These are phyloP conservation scores for Clarireedia monteithiana DNA, from an alignment of 2,329 filamentous ascomycete species.

Conservation along the genomic window DNA sequence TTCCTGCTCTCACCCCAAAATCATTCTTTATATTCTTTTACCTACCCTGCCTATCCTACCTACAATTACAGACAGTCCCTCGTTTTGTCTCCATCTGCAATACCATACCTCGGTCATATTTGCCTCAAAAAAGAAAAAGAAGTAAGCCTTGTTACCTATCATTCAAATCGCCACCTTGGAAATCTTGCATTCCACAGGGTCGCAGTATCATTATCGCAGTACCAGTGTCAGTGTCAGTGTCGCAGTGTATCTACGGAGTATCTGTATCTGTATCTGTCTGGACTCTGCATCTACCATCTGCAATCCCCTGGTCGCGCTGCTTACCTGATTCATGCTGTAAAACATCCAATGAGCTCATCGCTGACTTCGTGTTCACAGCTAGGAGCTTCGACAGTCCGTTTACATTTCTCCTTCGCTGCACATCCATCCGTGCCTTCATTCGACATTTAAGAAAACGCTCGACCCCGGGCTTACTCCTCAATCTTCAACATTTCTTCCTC, in stretches of 20 bases:
- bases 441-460: constrained; percentile 17
- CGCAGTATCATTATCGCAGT: no score
- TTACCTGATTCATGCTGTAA: background rate
- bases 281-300: background rate
- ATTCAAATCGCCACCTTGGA: no score
- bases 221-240: no score
- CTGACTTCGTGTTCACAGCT: constrained; percentile 1
- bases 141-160: no score
- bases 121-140: no score
- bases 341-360: constrained; percentile 6
- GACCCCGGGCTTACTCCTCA: constrained; percentile 14
- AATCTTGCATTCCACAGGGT: no score
- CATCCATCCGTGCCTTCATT: background rate
- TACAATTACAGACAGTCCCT: background rate
- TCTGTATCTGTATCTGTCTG: background rate
- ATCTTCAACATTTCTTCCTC: constrained; percentile 25
- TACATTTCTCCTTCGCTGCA: background rate
- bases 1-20: no score
- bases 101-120: no score
- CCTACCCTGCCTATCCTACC: background rate
- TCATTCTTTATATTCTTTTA: background rate
- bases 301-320: background rate
- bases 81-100: no score
- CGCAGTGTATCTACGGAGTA: background rate
- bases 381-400: background rate